These are phyloP conservation scores for Puccinia hordei DNA, from an alignment of 1,284 basidiomycete genomes.

Conservation along the genomic window DNA sequence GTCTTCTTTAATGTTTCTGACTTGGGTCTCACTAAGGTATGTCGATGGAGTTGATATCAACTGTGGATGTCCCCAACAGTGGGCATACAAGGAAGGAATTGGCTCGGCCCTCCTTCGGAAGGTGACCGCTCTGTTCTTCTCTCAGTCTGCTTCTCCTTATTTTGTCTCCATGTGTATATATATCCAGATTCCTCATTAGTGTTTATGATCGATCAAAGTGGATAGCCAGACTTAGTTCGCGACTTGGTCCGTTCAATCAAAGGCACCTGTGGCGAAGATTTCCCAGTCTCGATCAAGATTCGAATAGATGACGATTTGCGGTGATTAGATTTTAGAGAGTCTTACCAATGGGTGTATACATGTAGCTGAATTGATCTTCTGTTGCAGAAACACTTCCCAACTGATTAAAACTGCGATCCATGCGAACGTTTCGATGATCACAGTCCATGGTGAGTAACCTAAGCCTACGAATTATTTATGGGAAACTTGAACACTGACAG, in stretches of 20 bases:
- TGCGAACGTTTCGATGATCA: slow-evolving; percentile 63
- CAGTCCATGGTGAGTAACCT: slow-evolving; percentile 63
- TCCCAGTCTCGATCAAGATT: slow-evolving; percentile 67
- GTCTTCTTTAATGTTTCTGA: not conserved
- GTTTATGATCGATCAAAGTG: not conserved
- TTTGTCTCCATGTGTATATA: not conserved
- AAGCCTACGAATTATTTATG: too few species aligned
- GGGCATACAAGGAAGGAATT: slow-evolving; percentile 66
- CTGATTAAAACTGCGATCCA: slow-evolving; percentile 63
- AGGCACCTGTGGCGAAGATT: slow-evolving; percentile 64
- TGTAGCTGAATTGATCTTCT: not conserved
- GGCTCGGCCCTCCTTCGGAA: slow-evolving; percentile 66
- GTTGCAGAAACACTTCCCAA: slow-evolving; percentile 62
- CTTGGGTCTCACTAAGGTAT: not conserved
- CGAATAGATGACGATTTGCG: slow-evolving; percentile 64
- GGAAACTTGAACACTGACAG: not conserved
- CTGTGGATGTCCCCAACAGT: slow-evolving; percentile 65
- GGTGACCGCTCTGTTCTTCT: not conserved
- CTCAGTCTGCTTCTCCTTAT: not conserved
- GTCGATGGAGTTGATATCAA: slow-evolving; percentile 66
- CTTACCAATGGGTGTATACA: too few species aligned
- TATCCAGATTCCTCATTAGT: not conserved
- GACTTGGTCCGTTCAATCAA: slow-evolving; percentile 66
- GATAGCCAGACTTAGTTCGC: slow-evolving; percentile 63
- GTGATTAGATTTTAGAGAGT: slow-evolving; percentile 55